These are phyloP conservation scores for Chalciporus sphaerocephalus DNA, from an alignment of 768 basidiomycete species.

Conservation along the genomic window DNA sequence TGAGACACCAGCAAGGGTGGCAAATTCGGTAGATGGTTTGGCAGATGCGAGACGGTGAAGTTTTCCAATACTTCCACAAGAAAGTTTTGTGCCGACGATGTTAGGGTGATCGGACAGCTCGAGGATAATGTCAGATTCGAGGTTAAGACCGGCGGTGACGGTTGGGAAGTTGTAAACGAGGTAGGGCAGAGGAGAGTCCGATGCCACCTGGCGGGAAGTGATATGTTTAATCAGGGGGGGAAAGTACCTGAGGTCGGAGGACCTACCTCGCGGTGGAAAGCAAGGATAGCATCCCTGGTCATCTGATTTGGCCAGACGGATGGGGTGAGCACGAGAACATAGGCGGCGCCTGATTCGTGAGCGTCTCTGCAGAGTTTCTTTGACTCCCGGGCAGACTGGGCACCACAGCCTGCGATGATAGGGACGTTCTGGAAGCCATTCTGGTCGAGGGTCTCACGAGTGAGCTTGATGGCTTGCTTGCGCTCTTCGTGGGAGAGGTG, in stretches of 20 bases:
- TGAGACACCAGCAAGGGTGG: slow-evolving; percentile 71
- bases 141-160: slow-evolving; percentile 77
- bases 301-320: slow-evolving; percentile 67
- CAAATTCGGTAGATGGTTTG: slow-evolving; percentile 51
- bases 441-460: slow-evolving; percentile 66
- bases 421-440: slow-evolving; percentile 64
- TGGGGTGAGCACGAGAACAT: slow-evolving; percentile 70
- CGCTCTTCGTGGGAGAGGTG: slow-evolving; percentile 73
- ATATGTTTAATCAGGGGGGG: background rate
- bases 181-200: slow-evolving; percentile 61
- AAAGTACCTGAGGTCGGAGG: background rate
- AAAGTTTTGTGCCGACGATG: slow-evolving; percentile 81
- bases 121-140: slow-evolving; percentile 74
- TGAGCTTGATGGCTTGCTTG: slow-evolving; percentile 55
- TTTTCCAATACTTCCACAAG: slow-evolving; percentile 83
- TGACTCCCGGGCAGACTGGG: slow-evolving; percentile 75
- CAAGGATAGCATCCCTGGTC: slow-evolving; percentile 56
- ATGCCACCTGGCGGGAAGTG: slow-evolving; percentile 49
- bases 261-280: slow-evolving; percentile 61
- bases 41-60: slow-evolving; percentile 67
- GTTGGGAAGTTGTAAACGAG: slow-evolving; percentile 86
- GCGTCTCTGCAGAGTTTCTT: slow-evolving; percentile 67
- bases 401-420: slow-evolving; percentile 82
- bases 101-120: slow-evolving; percentile 73
- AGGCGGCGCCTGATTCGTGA: slow-evolving; percentile 76